Percentiles rank a stretch among this genome's conserved stretches.
These are phyloP conservation scores for Amaranthus hypochondriacus DNA, from an alignment of 148 eudicot genomes.

Conservation along the genomic window DNA sequence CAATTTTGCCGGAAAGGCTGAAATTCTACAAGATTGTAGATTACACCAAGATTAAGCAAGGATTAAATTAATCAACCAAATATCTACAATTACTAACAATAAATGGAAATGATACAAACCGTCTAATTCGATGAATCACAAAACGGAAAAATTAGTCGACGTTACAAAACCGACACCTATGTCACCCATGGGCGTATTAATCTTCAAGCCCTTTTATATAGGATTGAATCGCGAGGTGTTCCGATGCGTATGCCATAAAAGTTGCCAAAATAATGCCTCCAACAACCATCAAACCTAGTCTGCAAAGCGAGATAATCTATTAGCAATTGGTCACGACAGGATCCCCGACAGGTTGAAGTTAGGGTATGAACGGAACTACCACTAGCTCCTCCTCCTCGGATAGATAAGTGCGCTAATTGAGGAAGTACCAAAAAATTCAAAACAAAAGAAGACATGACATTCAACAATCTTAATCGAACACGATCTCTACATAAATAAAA, in stretches of 20 bases:
- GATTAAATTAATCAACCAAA: background rate
- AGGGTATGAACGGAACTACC: too few relatives aligned
- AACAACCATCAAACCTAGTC: slow-evolving; percentile 83
- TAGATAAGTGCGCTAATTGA: too few relatives aligned
- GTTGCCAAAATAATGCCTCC: slow-evolving; percentile 78
- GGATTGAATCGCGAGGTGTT: slow-evolving; percentile 74
- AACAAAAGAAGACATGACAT: too few relatives aligned
- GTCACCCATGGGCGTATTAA: slow-evolving; percentile 44
- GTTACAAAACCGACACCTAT: slow-evolving; percentile 42
- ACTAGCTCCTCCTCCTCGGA: too few relatives aligned
- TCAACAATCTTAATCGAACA: too few relatives aligned
- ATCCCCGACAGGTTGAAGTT: background rate
- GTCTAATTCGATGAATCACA: slow-evolving; percentile 15
- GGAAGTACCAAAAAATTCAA: too few relatives aligned
- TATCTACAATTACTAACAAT: slow-evolving; percentile 14
- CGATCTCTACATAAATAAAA: background rate
- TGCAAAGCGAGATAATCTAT: slow-evolving; percentile 25
- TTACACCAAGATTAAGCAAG: background rate
- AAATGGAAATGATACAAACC: background rate
- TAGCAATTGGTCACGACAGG: background rate
- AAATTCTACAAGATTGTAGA: slow-evolving; percentile 19
- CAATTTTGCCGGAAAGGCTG: slow-evolving; percentile 4
- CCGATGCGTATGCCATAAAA: slow-evolving; percentile 90
- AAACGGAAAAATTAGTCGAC: background rate
- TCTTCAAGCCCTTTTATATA: slow-evolving; percentile 74